These are phyloP conservation scores for Cyberlindnera suaveolens DNA, from an alignment of 805 yeast genomes.

Conservation along the genomic window DNA sequence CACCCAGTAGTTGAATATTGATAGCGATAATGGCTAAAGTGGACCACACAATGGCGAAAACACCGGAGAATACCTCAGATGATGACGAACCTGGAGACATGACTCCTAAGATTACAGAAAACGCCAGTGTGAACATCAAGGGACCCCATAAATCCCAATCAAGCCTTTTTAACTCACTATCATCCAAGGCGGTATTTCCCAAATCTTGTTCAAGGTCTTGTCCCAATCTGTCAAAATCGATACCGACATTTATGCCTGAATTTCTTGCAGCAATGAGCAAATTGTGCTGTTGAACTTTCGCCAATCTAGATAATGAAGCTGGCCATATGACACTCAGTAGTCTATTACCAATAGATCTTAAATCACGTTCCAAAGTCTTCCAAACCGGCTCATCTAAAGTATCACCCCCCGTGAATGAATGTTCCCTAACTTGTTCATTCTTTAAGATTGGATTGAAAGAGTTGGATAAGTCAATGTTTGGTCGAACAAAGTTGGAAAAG, in stretches of 20 bases:
- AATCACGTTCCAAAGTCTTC: slow-evolving; percentile 44
- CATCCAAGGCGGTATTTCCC: slow-evolving; percentile 19
- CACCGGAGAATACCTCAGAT: slow-evolving; percentile 56
- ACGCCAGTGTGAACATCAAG: slow-evolving; percentile 49
- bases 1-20: slow-evolving; percentile 58
- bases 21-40: slow-evolving; percentile 55
- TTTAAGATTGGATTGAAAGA: slow-evolving; percentile 26
- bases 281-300: slow-evolving; percentile 26
- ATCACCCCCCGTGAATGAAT: slow-evolving; percentile 51
- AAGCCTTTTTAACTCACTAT: slow-evolving; percentile 23
- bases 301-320: slow-evolving; percentile 24
- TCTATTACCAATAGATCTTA: slow-evolving; percentile 36
- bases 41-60: slow-evolving; percentile 58
- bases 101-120: slow-evolving; percentile 40
- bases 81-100: slow-evolving; percentile 25
- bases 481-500: slow-evolving; percentile 23
- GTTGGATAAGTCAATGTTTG: slow-evolving; percentile 26
- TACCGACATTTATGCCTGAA: slow-evolving; percentile 25
- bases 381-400: slow-evolving; percentile 67
- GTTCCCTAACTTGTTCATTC: slow-evolving; percentile 24
- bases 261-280: slow-evolving; percentile 23
- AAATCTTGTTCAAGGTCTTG: slow-evolving; percentile 24
- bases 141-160: slow-evolving; percentile 76
- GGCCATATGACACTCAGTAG: slow-evolving; percentile 40
- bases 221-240: slow-evolving; percentile 24